Evolutionary conservation across 768 basidiomycete species (phyloP).

Genomic region (Austroboletus eburneus): DNA sequence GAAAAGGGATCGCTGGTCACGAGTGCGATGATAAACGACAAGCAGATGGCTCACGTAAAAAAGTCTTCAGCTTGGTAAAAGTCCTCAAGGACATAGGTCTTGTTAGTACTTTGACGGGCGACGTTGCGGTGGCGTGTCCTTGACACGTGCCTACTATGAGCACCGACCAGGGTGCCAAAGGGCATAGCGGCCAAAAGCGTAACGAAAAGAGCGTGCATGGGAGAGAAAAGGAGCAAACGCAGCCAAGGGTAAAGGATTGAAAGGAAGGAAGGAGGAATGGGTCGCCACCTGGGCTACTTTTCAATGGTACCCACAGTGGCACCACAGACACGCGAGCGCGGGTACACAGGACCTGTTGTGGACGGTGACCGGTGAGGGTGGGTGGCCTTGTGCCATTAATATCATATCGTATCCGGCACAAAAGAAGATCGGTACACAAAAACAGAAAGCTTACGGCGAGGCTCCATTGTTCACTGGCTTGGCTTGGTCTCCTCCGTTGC

Average conservation of each 20-base stretch:
- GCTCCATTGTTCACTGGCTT: neutral
- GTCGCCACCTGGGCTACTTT: slow-evolving; percentile 4
- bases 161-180: slow-evolving; percentile 36
- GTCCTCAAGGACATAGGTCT: slow-evolving; percentile 36
- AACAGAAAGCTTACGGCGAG: neutral
- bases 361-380: slow-evolving; percentile 1
- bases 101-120: slow-evolving; percentile 20
- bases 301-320: neutral
- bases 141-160: slow-evolving; percentile 18
- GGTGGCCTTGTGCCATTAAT: slow-evolving; percentile 19
- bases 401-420: slow-evolving; percentile 9
- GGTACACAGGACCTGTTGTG: neutral
- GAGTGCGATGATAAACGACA: neutral
- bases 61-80: slow-evolving; percentile 51
- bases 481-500: neutral
- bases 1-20: neutral
- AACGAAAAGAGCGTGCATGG: slow-evolving; percentile 33
- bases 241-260: neutral
- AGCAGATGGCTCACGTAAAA: slow-evolving; percentile 45
- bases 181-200: slow-evolving; percentile 31
- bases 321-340: slow-evolving; percentile 3
- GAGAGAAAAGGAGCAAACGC: neutral
- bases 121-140: slow-evolving; percentile 29
- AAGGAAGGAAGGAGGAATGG: neutral
- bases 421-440: neutral